Evolutionary conservation across 169 alveolate species (phyloP).

Genomic region (Plasmodium malariae): DNA sequence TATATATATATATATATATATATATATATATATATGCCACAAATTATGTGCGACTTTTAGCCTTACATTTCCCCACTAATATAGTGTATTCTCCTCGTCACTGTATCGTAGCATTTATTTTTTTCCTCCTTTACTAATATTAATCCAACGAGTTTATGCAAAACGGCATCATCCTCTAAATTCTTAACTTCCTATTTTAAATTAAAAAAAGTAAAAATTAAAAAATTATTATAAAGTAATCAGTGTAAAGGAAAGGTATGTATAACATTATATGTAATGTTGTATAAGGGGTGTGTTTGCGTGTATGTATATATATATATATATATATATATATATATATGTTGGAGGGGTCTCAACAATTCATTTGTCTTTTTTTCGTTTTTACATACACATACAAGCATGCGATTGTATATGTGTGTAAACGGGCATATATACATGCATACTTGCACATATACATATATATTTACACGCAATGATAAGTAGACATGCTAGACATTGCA

Average conservation of each 20-base stretch:
- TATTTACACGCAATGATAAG: neutral
- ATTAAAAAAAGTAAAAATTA: neutral
- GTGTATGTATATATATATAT: too few relatives aligned
- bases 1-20: too few relatives aligned
- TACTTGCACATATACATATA: neutral
- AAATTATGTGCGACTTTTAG: neutral
- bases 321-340: too few relatives aligned
- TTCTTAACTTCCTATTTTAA: conserved; percentile 46
- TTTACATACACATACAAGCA: too few relatives aligned
- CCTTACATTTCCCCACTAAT: conserved; percentile 54
- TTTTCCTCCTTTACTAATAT: conserved; percentile 57
- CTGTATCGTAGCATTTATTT: conserved; percentile 52
- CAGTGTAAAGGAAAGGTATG: too few relatives aligned
- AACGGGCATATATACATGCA: neutral
- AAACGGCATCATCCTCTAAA: conserved; percentile 43
- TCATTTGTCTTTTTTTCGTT: too few relatives aligned
- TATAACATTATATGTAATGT: too few relatives aligned
- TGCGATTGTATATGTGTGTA: neutral
- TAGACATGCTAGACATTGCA: too few relatives aligned
- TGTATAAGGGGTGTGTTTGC: too few relatives aligned
- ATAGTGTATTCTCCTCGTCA: conserved; percentile 56
- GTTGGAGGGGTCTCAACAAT: too few relatives aligned
- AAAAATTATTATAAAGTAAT: too few relatives aligned
- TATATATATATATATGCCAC: neutral
- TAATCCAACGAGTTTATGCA: conserved; percentile 55